phyloP scores from a whole-genome alignment of 176 grass and related monocot species.

The Eremochloa ophiuroides region DNA sequence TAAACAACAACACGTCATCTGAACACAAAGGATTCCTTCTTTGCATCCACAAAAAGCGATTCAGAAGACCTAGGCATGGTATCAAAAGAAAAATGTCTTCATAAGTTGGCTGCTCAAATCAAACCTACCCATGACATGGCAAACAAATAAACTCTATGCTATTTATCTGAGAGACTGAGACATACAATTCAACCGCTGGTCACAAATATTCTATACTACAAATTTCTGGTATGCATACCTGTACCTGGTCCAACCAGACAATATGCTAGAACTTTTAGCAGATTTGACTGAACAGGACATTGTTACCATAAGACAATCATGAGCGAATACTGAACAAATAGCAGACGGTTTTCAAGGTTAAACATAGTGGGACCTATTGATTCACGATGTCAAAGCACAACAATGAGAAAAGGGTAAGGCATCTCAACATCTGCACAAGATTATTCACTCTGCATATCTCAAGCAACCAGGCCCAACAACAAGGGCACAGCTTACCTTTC shows the following conservation, averaged over 20 bases:
- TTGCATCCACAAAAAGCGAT: conserved; percentile 93
- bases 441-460: not conserved
- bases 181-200: not conserved
- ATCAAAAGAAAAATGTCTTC: conserved; percentile 33
- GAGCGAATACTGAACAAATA: not conserved
- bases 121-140: not conserved
- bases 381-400: not conserved
- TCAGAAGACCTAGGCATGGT: conserved; percentile 68
- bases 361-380: not conserved
- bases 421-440: not conserved
- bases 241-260: not conserved
- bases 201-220: not conserved
- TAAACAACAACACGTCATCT: conserved; percentile 75
- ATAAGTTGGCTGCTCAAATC: conserved; percentile 2
- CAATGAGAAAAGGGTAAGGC: not conserved
- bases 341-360: not conserved
- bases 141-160: not conserved
- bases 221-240: not conserved
- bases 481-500: conserved; percentile 42
- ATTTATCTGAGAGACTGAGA: too few species aligned
- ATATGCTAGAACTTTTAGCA: not conserved
- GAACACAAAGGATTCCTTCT: conserved; percentile 49
- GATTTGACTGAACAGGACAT: not conserved
- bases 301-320: not conserved
- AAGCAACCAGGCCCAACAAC: not conserved